Evolutionary conservation across 768 basidiomycete species (phyloP).

Genomic region (Hysterangium stoloniferum): DNA sequence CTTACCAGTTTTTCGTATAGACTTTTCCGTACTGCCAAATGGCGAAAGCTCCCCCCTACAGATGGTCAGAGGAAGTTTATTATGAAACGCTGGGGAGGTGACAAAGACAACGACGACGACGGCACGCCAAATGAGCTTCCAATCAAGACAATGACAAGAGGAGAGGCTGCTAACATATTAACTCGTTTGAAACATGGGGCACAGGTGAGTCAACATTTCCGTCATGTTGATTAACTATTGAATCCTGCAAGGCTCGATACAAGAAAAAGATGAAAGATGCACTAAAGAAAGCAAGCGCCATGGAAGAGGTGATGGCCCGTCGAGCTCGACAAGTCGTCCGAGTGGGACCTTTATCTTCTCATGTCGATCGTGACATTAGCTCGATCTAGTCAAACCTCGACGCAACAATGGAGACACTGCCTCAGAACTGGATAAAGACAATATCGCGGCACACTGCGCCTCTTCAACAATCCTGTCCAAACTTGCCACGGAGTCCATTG

Average conservation of each 20-base stretch:
- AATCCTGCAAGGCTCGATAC: constrained; percentile 39
- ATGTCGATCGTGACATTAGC: too few species aligned
- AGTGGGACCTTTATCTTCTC: constrained; percentile 50
- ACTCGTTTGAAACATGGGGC: constrained; percentile 73
- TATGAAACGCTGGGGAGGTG: constrained; percentile 38
- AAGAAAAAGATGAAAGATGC: constrained; percentile 41
- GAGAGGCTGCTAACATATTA: constrained; percentile 73
- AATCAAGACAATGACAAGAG: constrained; percentile 54
- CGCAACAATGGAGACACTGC: constrained; percentile 62
- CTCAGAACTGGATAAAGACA: constrained; percentile 47
- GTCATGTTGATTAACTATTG: not conserved
- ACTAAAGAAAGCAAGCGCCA: constrained; percentile 27
- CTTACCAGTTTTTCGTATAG: constrained; percentile 27
- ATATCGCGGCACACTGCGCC: constrained; percentile 58
- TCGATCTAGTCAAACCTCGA: not conserved
- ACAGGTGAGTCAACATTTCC: constrained; percentile 33
- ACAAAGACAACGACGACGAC: constrained; percentile 16
- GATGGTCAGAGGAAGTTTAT: constrained; percentile 52
- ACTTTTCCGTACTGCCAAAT: constrained; percentile 53
- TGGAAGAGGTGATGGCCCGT: constrained; percentile 43
- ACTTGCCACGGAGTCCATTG: constrained; percentile 35
- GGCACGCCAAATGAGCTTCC: constrained; percentile 21
- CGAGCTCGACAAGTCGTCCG: constrained; percentile 46
- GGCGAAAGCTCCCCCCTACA: constrained; percentile 58
- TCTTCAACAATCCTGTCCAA: constrained; percentile 39